Evolutionary conservation across 805 yeast genomes (phyloP), one percentile per base, ranked within the genome.

Genomic region (Komagataella pseudopastoris): DNA sequence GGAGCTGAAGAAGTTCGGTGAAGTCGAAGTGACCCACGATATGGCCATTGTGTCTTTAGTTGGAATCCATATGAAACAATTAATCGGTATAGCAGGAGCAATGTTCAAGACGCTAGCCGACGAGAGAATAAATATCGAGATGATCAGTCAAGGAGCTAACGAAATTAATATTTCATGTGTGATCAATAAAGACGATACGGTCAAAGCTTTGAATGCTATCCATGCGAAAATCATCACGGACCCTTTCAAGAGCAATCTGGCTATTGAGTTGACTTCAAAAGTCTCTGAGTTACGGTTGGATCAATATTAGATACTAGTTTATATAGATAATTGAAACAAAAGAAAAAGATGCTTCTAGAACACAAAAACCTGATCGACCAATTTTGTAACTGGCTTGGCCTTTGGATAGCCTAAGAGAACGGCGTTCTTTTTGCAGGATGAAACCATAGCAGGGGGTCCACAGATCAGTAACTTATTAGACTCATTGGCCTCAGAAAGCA

Each of bases 91-190:
- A 63, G 99, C 99, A 0, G 96, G 97, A 48, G 83, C 88, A 58
- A 91, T 91, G 96, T 93, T 93, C 71, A 82, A 89, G 59, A 88
- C 95, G 1, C 72, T 93, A 58, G 97, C 98, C 6, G 90, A 87
- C 62, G 95, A 91, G 60, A 78, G 79, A 48, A 85, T 93, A 63
- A 93, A 93, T 69, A 88, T 93, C 59, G 99, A 93, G 68, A 93
- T 93, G 99, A 93, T 93, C 68, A 80, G 89, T 53, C 99, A 93
- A 75, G 99, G 99, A 60, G 96, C 98, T 17, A 91, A 91, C 62
- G 99, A 93, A 69, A 93, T 93, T 62, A 93, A 93, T 66, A 93
- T 93, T 51, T 86, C 96, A 39, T 95, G 97, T 56, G 99, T 93
- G 51, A 88, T 93, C 55, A 86, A 85, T 56, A 88, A 86, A 57